Percentiles rank a stretch among this genome's conserved stretches.
These are phyloP conservation scores for Clohesyomyces aquaticus DNA, from an alignment of 495 filamentous ascomycete species.

Conservation along the genomic window DNA sequence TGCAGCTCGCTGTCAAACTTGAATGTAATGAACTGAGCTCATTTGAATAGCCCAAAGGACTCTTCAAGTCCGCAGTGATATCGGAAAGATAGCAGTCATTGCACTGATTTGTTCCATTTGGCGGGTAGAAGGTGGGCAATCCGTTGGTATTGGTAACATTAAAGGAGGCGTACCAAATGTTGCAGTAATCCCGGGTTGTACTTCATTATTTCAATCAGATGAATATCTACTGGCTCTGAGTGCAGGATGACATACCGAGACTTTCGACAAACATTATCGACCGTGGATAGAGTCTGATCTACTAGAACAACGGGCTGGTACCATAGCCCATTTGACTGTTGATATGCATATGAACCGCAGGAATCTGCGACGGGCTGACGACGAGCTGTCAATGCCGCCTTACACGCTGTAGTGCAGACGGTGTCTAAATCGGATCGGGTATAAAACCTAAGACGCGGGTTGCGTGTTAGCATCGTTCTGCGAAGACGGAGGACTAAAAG, in stretches of 20 bases:
- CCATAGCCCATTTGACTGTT: slow-evolving; percentile 5
- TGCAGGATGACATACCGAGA: slow-evolving; percentile 1
- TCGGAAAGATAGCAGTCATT: slow-evolving; percentile 11
- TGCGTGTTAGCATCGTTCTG: no score
- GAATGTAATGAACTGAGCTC: slow-evolving; percentile 6
- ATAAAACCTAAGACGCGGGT: slow-evolving; percentile 1
- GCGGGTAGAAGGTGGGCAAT: background rate
- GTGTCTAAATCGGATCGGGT: background rate
- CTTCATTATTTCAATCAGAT: background rate
- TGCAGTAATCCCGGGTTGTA: slow-evolving; percentile 14
- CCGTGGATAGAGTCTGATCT: background rate
- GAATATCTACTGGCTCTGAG: background rate
- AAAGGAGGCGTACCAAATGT: slow-evolving; percentile 13
- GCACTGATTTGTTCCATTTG: slow-evolving; percentile 13
- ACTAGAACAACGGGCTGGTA: slow-evolving; percentile 7
- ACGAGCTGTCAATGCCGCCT: background rate
- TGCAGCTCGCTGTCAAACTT: slow-evolving; percentile 2
- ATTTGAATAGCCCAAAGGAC: slow-evolving; percentile 6
- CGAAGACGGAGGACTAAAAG: no score
- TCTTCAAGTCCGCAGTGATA: slow-evolving; percentile 12
- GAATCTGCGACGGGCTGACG: slow-evolving; percentile 3
- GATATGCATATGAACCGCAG: slow-evolving; percentile 7
- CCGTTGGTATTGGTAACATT: slow-evolving; percentile 1
- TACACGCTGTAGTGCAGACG: slow-evolving; percentile 5
- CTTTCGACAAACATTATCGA: slow-evolving; percentile 11